Conservation (phyloP, 441 rosid genomes). For the Arabidopsis lyrata region DNA sequence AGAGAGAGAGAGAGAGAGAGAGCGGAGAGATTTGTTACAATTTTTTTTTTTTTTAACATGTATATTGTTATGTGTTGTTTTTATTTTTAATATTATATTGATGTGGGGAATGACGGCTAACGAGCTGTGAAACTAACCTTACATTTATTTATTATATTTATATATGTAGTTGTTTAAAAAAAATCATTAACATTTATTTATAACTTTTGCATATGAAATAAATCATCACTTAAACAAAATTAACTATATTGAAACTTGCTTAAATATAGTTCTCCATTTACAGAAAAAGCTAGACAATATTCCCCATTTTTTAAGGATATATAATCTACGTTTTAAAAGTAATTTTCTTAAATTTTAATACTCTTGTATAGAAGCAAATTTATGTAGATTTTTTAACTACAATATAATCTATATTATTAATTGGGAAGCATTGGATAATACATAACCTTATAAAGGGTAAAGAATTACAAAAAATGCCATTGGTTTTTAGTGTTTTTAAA, state of each 20-base stretch:
- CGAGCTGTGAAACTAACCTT: background rate
- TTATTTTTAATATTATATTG: too few species aligned
- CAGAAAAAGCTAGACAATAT: background rate
- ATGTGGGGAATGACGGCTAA: background rate
- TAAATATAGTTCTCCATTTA: background rate
- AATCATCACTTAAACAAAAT: background rate
- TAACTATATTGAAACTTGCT: background rate
- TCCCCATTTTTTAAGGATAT: background rate
- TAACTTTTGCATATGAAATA: background rate
- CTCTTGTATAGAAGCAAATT: background rate
- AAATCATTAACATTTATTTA: background rate
- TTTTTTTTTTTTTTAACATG: too few species aligned
- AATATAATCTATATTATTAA: too few species aligned
- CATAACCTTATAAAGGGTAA: too few species aligned
- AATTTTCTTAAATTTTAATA: background rate
- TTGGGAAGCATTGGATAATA: too few species aligned
- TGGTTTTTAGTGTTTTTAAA: too few species aligned
- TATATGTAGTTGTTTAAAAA: background rate
- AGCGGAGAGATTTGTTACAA: slow-evolving; percentile 42
- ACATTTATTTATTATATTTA: background rate
- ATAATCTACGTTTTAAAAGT: background rate
- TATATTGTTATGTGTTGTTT: too few species aligned
- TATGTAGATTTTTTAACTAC: background rate
- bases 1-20: slow-evolving; percentile 40
- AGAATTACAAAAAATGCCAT: too few species aligned